Evolutionary conservation across 306 rosid genomes (phyloP).

Genomic region (Delonix regia): DNA sequence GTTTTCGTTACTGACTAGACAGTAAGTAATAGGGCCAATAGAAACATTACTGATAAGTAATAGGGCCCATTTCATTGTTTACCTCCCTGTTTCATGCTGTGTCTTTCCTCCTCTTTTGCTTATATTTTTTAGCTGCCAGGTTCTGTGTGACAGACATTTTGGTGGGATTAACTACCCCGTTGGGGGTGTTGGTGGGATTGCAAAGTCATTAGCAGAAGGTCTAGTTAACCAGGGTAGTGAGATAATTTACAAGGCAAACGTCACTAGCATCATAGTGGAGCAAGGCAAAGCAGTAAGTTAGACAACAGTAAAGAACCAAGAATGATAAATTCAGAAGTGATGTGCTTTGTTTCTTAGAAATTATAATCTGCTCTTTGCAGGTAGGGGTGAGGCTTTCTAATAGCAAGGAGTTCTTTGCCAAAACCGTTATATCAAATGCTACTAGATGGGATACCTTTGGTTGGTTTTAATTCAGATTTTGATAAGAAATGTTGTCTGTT

Average conservation of each 20-base stretch:
- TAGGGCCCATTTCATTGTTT: constrained; percentile 22
- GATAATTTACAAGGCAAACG: constrained; percentile 89
- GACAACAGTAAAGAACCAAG: constrained; percentile 26
- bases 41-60: constrained; percentile 12
- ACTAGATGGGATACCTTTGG: constrained; percentile 99
- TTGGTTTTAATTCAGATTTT: constrained; percentile 43
- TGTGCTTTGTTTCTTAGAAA: constrained; percentile 33
- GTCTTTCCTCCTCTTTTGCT: constrained; percentile 15
- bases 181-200: constrained; percentile 96
- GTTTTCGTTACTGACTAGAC: constrained; percentile 18
- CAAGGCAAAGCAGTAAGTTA: constrained; percentile 85
- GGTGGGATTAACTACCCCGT: constrained; percentile 95
- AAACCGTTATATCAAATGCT: constrained; percentile 93
- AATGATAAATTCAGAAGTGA: constrained; percentile 25
- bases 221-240: constrained; percentile 78
- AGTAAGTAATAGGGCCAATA: background rate
- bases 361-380: constrained; percentile 49
- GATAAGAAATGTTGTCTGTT: background rate
- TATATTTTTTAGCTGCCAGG: constrained; percentile 49
- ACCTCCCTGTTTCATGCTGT: constrained; percentile 1
- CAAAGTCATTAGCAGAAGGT: constrained; percentile 88
- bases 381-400: constrained; percentile 89
- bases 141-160: constrained; percentile 91
- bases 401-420: constrained; percentile 79
- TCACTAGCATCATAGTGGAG: constrained; percentile 64